Percentiles rank a stretch among this genome's conserved stretches.
These are phyloP conservation scores for Viridothelium virens DNA, from an alignment of 495 filamentous ascomycete genomes.

Conservation along the genomic window DNA sequence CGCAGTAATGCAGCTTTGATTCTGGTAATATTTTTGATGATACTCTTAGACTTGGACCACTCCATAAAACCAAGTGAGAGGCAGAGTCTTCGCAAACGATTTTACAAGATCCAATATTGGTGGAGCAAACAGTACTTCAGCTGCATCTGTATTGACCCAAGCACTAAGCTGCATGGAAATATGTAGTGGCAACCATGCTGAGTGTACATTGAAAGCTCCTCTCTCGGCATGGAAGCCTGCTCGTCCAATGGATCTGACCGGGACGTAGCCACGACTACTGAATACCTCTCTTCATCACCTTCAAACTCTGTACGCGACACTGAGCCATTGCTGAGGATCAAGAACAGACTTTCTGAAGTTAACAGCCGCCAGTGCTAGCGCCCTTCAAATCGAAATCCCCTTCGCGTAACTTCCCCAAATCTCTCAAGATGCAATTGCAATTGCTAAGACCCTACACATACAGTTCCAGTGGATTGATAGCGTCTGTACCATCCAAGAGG, in stretches of 20 bases:
- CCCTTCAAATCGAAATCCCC: background rate
- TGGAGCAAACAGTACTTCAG: background rate
- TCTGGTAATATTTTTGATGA: background rate
- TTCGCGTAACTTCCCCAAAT: slow-evolving; percentile 13
- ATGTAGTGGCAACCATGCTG: background rate
- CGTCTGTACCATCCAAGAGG: slow-evolving; percentile 21
- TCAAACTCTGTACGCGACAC: slow-evolving; percentile 11
- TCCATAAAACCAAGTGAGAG: background rate
- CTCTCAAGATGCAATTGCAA: slow-evolving; percentile 19
- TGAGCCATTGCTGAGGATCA: slow-evolving; percentile 23
- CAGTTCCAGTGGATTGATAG: slow-evolving; percentile 24
- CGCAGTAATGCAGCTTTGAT: background rate
- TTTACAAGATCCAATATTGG: background rate
- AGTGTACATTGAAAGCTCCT: background rate
- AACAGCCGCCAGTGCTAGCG: background rate
- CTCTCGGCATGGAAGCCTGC: background rate
- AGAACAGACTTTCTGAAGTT: background rate
- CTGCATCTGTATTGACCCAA: background rate
- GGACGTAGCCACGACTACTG: background rate
- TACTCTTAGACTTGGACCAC: background rate
- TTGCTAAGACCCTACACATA: slow-evolving; percentile 14
- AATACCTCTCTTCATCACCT: background rate
- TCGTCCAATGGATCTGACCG: background rate
- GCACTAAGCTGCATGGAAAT: background rate
- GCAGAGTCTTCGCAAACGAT: too few relatives aligned